Evolutionary conservation across 169 alveolate species (phyloP).

Genomic region (Miamiensis avidus): DNA sequence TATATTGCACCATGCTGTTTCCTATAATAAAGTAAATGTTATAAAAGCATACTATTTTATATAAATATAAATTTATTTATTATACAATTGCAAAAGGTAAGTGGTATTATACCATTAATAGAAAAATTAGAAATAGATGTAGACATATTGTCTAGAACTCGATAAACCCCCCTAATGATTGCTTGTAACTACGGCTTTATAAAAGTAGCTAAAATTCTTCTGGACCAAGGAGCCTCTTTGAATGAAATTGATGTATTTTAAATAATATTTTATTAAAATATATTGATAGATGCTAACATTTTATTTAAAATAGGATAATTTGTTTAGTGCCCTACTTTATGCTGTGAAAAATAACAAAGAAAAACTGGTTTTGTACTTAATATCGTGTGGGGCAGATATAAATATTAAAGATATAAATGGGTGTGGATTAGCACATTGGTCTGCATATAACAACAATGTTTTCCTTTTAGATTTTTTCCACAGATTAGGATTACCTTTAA

Average conservation of each 20-base stretch:
- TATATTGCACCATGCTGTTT: not conserved
- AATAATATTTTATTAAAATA: too few relatives aligned
- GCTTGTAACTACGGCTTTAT: not conserved
- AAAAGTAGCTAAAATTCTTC: too few relatives aligned
- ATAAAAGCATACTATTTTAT: not conserved
- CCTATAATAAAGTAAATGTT: not conserved
- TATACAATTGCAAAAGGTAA: not conserved
- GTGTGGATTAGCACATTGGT: not conserved
- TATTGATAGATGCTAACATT: too few relatives aligned
- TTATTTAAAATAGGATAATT: not conserved
- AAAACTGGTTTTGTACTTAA: not conserved
- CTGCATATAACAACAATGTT: not conserved
- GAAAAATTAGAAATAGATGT: not conserved
- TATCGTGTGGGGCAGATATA: not conserved
- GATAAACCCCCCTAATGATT: not conserved
- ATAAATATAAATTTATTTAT: too few relatives aligned
- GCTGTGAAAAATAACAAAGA: not conserved
- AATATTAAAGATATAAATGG: not conserved
- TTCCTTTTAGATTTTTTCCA: not conserved
- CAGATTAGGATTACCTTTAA: not conserved
- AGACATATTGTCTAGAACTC: not conserved
- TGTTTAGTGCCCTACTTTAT: not conserved
- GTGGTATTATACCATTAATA: not conserved
- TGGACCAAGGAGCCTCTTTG: not conserved
- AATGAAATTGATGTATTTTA: not conserved